Base-by-base conservation (phyloP, 495 filamentous ascomycete genomes). In the Wilcoxina mikolae region DNA sequence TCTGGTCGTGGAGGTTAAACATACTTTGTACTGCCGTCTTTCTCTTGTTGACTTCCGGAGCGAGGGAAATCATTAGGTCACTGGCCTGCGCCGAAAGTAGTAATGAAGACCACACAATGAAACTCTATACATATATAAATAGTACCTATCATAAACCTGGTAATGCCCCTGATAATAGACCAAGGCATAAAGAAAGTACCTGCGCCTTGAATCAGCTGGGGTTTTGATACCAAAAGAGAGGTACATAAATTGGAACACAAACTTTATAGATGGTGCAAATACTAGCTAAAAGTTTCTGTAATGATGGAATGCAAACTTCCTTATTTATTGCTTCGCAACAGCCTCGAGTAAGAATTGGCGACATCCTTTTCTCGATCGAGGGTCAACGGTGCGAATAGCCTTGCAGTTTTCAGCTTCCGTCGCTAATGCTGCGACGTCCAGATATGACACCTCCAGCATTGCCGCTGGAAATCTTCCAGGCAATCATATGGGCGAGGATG, bases 121-220 rank as follows among this genome's bases (percentile, higher is more conserved):
- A 82, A 66, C 83, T 83, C 52, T 83, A 72, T 3, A 74, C 70
- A 23, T 72, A 73, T 0, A 72, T 71, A n/a, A n/a, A 53, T 82
- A 82, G 20, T 71, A 56, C 0, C 79, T 78, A 39, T 70, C 64
- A 15, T 73, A 68, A 18, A 83, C 74, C 53, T 77, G 73, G 28
- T 67, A 70, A 0, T 75, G 72, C 3, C 79, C 80, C 73, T 79
- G 84, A 75, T 79, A 83, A 64, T 83, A 84, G 0, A 78, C 79
- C 23, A 84, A 66, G 0, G 78, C 80, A 62, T 79, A 79, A 12
- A 82, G 63, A 44, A 72, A 72, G 48, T 73, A 72, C 4, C 71
- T 71, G 24, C n/a, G n/a, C n/a, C n/a, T n/a, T n/a, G n/a, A n/a
- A n/a, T n/a, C n/a, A n/a, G n/a, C n/a, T n/a, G n/a, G n/a, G n/a